Evolutionary conservation across 208 protist genomes (phyloP), one percentile per base, ranked within the genome.

Genomic region (Acanthamoeba lenticulata): DNA sequence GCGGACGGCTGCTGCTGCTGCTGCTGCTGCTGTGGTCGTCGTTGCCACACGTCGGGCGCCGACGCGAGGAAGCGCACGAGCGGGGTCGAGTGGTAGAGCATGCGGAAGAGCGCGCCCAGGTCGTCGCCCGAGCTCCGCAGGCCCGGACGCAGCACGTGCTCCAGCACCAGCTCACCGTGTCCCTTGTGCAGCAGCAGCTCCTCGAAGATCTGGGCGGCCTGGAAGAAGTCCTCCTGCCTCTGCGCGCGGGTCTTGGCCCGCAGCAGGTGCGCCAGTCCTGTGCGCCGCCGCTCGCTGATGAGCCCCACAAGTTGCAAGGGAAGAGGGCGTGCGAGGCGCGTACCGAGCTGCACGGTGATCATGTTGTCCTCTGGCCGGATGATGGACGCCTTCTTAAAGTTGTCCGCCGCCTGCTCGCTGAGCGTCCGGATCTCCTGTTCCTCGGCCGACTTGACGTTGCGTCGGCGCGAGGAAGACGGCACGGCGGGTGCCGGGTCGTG

Each of bases 181-280:
- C 11, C 21, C 29, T 6, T 69, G 60, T 69, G 5, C 9, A 24
- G 13, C 62, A 79, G 32, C 4, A 19, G 69, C 17, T 45, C 69
- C 40, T 79, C 69, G 2, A 79, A 45, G 38, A 40, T 79, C 1
- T 44, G 34, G 38, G 69, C 69, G 0, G 69, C 69, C 24, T 38
- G 36, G 40, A 45, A 79, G n/a, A 79, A 79, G 40, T 79, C 69
- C 24, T 79, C 69, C 17, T 79, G 69, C 38, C 69, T 40, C 69
- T 79, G 69, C 5, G 69, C 38, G 0, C 69, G 69, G 6, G 24
- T 11, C 69, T 32, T 79, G 40, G 36, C 69, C 24, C 69, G 69
- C 69, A 79, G 9, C 7, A 79, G 0, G 69, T 47, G 19, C 34
- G 69, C 69, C 69, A 79, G 69, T 9, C 38, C 69, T 79, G 27